Base-by-base conservation (phyloP, 2,329 filamentous ascomycete genomes). In the Ophiostoma perfectum region DNA sequence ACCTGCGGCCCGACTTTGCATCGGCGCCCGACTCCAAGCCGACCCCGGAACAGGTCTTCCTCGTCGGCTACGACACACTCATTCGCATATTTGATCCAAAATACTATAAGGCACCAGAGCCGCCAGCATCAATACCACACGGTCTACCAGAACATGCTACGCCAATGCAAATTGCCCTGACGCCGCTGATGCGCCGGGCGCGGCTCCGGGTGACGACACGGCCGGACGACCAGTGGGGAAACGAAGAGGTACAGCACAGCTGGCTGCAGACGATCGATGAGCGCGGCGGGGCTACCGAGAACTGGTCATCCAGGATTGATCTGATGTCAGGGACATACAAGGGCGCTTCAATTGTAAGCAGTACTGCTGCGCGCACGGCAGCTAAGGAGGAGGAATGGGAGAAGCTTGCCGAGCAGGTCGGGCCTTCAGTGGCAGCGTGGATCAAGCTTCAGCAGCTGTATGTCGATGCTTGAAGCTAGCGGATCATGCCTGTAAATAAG, bases 1-100 rank as follows among this genome's bases (percentile, higher is more conserved):
- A 85, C 72, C 67, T 68, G 5, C 60, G 12, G 74, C 69, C 64
- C 27, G 60, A 14, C n/a, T 18, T 39, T 7, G 6, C 52, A 5
- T 60, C 44, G 44, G 27, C 52, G 27, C 38, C 62, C 2, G 64
- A 55, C 55, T n/a, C 9, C 49, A 41, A 49, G 12, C 42, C 49
- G 44, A 9, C 74, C 9, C 74, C 76, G 7, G 79, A 83, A 67
- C 89, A 92, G 73, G 79, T 90, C 4, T 91, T 91, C 74, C 83
- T 93, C 2, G 84, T 87, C 1, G 91, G 91, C 41, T 94, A 87
- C 75, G 91, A 94, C 74, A 94, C 91, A 0, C 78, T 93, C 6
- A 86, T 90, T 16, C 84, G 91, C 27, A 86, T 94, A 66, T 85
- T 91, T 67, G 81, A 90, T 65, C 84, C 89, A 0, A 91, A 90